Evolutionary conservation across 2,329 filamentous ascomycete species (phyloP), one percentile per base, ranked within the genome.

Genomic region (Fusarium penzigii): DNA sequence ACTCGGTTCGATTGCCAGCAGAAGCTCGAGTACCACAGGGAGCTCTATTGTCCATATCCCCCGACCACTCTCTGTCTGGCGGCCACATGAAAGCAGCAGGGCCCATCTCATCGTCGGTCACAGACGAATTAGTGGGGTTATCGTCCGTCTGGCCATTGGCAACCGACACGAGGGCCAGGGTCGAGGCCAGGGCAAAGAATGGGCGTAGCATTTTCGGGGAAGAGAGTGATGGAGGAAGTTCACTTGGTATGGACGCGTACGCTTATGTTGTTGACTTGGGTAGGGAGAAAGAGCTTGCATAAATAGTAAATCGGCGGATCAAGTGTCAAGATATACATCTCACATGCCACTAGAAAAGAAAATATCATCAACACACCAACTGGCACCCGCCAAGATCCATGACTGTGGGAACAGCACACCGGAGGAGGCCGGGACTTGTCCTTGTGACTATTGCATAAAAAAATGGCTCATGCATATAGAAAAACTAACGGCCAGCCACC

Each of bases 51-150:
- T 86, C 83, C 38, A 75, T 68, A 12, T 73, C 72, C 29, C 76
- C 78, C 45, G 72, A 72, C 82, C 82, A 87, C 39, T 72, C 70
- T 46, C 83, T 74, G 66, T 85, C 82, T 13, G 73, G 64, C 5
- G 83, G 83, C 82, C 83, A 86, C 68, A 85, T 71, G 64, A 86
- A 84, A 10, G 79, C 80, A 17, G 81, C 81, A 8, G 82, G 81
- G 11, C 82, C 82, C 70, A 75, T 75, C 34, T 69, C 65, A n/a
- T 65, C 58, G 29, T 61, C 53, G 10, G 44, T 53, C 17, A 55
- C 59, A 39, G 32, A 56, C 29, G 59, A 39, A 32, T 34, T 34
- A 5, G 59, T 53, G 25, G 56, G 55, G 17, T 41, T 40, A 5
- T 52, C 53, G 44, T 56, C 47, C 3, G 58, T 48, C 36, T 57